Evolutionary conservation across 2,329 filamentous ascomycete genomes (phyloP).

Genomic region (Whalleya microplaca): DNA sequence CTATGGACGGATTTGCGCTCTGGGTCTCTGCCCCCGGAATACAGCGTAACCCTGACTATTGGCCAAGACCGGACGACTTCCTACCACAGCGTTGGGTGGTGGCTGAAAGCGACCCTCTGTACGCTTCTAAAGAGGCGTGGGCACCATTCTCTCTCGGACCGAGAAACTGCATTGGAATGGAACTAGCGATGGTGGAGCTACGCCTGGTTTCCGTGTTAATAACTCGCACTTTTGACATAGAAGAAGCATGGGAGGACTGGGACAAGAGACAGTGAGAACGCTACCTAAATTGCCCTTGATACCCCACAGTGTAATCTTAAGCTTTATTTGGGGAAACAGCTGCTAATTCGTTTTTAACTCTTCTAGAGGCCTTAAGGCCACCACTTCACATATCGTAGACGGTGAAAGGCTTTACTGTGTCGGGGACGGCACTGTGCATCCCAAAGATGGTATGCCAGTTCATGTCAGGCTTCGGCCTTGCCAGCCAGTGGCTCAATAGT

Average conservation of each 20-base stretch:
- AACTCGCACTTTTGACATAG: conserved; percentile 54
- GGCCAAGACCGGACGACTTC: conserved; percentile 40
- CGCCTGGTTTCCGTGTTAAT: conserved; percentile 54
- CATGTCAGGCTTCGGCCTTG: conserved; percentile 35
- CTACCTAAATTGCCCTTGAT: neutral
- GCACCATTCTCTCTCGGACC: conserved; percentile 57
- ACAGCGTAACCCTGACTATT: conserved; percentile 35
- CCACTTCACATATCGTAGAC: conserved; percentile 30
- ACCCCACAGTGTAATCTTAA: neutral
- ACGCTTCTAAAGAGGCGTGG: conserved; percentile 47
- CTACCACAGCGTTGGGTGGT: conserved; percentile 40
- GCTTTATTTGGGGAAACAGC: neutral
- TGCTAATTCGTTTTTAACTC: conserved; percentile 9
- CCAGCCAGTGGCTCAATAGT: conserved; percentile 7
- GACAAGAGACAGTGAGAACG: conserved; percentile 32
- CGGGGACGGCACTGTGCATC: conserved; percentile 34
- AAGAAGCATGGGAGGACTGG: conserved; percentile 47
- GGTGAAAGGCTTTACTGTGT: conserved; percentile 38
- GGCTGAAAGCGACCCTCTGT: conserved; percentile 32
- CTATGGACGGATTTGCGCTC: conserved; percentile 33
- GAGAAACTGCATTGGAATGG: conserved; percentile 60
- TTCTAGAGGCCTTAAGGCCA: conserved; percentile 27
- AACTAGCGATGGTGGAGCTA: conserved; percentile 57
- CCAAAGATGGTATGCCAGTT: conserved; percentile 45
- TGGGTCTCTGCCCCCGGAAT: conserved; percentile 30